Percentiles rank a stretch among this genome's conserved stretches.
phyloP scores from a whole-genome alignment of 345 rosid genomes.

The Eucalyptus erythrocorys region DNA sequence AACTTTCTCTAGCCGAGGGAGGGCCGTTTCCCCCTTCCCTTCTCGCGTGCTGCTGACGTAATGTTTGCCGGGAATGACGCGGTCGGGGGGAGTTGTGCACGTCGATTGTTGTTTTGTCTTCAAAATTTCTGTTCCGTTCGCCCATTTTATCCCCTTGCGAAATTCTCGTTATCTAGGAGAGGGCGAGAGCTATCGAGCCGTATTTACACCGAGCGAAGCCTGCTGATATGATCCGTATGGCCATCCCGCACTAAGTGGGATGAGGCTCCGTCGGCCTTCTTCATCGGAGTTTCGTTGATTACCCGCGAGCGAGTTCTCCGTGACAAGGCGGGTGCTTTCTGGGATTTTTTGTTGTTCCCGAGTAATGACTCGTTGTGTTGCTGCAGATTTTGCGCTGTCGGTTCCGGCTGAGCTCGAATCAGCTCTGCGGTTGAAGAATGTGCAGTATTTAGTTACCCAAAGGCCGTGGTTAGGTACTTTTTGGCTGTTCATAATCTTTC shows the following conservation, averaged over 20 bases:
- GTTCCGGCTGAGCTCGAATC: slow-evolving; percentile 77
- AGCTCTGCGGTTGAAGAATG: slow-evolving; percentile 65
- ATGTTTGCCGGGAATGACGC: neutral
- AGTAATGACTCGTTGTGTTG: neutral
- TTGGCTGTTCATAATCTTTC: neutral
- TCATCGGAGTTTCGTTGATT: neutral
- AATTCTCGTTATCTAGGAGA: neutral
- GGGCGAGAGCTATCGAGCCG: neutral
- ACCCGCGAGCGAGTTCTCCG: neutral
- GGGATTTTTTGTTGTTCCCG: neutral
- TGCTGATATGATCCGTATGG: neutral
- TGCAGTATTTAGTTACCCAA: slow-evolving; percentile 49
- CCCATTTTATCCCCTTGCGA: neutral
- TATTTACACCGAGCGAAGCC: neutral
- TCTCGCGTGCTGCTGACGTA: neutral
- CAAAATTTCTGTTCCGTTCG: neutral
- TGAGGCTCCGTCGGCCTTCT: neutral
- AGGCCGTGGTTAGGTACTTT: slow-evolving; percentile 93
- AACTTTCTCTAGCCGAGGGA: neutral
- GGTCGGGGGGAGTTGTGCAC: neutral
- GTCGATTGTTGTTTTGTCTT: neutral
- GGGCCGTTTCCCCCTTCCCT: too few relatives aligned
- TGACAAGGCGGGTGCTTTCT: neutral
- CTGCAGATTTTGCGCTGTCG: slow-evolving; percentile 33
- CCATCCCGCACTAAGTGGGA: neutral